Base-by-base conservation (phyloP, 2,329 filamentous ascomycete species). In the Penicillium sp. region DNA sequence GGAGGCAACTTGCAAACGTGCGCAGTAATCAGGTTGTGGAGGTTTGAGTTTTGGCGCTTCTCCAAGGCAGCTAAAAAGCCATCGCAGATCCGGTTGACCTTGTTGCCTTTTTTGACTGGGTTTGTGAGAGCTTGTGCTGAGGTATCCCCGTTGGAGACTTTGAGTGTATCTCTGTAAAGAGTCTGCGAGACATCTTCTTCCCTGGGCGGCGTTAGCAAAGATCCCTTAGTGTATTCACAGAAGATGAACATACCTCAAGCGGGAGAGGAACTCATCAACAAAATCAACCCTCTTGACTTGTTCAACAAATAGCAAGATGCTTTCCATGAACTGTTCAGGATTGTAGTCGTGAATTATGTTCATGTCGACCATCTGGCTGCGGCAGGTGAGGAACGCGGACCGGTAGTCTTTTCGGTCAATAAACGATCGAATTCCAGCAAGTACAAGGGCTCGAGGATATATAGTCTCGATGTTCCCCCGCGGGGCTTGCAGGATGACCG, bases 381-480 rank as follows among this genome's bases (percentile, higher is more conserved):
- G 88, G 74, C 95, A 98, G 65, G 92, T 90, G 23, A 91, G 82
- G 74, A 97, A 99, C 0, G 95, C 95, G 56, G 86, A 87, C 53
- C 85, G 87, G 72, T 97, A 99, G 70, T 95, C 88, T 74, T 91
- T 91, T 35, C 86, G 82, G 58, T 93, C 90, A 56, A 99, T 91
- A 56, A 91, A 87, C 54, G 87, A 86, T 52, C 95, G 87, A 60
- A 99, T 96, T 29, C 93, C 93, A 2, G 93, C 92, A 53, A 99
- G 83, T 0, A 99, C 94, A 79, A 99, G 89, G 15, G 94, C 94
- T 63, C 95, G 86, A 17, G 95, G 95, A 72, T 90, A 98, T 54
- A 98, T 93, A 0, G 94, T 98, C 78, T 99, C 95, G 1, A 98
- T 81, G 69, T 99, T 99, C 21, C 95, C 95, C 70, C 95, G 86